Percentiles rank a stretch among this genome's conserved stretches.
These are phyloP conservation scores for Trametes meyenii DNA, from an alignment of 768 basidiomycete species.

Conservation along the genomic window DNA sequence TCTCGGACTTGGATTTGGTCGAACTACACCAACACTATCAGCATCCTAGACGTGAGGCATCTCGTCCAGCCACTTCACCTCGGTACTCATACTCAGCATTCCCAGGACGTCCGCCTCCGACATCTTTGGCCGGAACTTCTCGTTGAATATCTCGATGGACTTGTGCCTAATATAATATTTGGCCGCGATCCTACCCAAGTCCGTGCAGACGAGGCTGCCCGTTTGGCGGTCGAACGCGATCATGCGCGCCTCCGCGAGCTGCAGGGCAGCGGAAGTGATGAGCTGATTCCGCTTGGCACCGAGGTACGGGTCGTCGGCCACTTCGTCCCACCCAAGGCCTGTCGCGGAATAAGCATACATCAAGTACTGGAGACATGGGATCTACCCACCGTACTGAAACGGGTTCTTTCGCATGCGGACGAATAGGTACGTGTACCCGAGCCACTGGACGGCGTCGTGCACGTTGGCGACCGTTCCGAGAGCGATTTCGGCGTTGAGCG, in stretches of 20 bases:
- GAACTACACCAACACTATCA: conserved; percentile 54
- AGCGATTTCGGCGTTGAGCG: conserved; percentile 93
- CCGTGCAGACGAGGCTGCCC: conserved; percentile 73
- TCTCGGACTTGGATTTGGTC: conserved; percentile 94
- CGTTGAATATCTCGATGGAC: conserved; percentile 87
- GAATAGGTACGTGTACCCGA: conserved; percentile 96
- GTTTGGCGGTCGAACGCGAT: conserved; percentile 67
- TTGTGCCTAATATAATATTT: conserved; percentile 91
- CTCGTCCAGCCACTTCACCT: conserved; percentile 52
- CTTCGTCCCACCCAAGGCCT: conserved; percentile 77
- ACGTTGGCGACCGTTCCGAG: conserved; percentile 91
- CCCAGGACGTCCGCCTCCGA: conserved; percentile 88
- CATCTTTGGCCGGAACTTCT: conserved; percentile 78
- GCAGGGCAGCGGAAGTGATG: conserved; percentile 64
- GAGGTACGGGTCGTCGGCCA: conserved; percentile 72
- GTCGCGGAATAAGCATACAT: background rate
- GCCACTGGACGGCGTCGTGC: conserved; percentile 88
- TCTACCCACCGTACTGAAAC: conserved; percentile 68
- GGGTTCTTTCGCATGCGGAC: conserved; percentile 95
- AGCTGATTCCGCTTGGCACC: conserved; percentile 70
- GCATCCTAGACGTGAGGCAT: background rate
- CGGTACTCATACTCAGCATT: conserved; percentile 88
- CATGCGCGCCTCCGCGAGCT: conserved; percentile 76
- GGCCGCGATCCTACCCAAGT: conserved; percentile 93
- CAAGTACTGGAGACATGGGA: background rate